Evolutionary conservation across 257 asterid genomes (phyloP).

Genomic region (Solanum piurae): DNA sequence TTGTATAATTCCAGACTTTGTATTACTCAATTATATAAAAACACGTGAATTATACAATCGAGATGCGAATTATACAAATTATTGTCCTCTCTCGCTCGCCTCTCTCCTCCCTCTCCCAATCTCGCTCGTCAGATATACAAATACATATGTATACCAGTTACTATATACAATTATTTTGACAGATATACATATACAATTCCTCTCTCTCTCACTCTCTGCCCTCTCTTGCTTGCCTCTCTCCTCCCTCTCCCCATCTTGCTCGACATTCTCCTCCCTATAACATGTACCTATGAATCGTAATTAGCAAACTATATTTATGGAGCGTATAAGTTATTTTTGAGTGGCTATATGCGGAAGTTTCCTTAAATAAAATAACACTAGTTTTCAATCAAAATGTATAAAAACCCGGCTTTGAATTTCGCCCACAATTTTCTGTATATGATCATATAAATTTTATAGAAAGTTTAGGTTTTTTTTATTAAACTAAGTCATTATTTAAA

Average conservation of each 20-base stretch:
- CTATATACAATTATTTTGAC: background rate
- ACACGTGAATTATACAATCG: fast-evolving
- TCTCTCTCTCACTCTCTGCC: background rate
- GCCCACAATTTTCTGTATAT: background rate
- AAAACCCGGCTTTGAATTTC: too few relatives aligned
- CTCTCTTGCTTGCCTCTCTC: background rate
- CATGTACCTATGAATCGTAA: background rate
- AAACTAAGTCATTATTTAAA: background rate
- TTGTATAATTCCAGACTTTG: too few relatives aligned
- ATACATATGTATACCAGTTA: too few relatives aligned
- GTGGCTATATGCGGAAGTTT: background rate
- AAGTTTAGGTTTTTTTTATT: too few relatives aligned
- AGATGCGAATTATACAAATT: too few relatives aligned
- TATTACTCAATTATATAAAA: too few relatives aligned
- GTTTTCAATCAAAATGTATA: background rate
- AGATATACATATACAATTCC: too few relatives aligned
- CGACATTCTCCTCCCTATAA: background rate
- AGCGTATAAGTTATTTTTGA: background rate
- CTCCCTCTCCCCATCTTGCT: background rate
- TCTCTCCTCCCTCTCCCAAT: too few relatives aligned
- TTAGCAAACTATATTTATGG: background rate
- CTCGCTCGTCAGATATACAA: too few relatives aligned
- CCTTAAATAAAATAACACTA: background rate
- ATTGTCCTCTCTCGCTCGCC: too few relatives aligned
- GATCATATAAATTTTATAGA: too few relatives aligned